A percentile compares a stretch with the other conserved stretches of the same genome.
phyloP scores from a whole-genome alignment of 2,329 filamentous ascomycete genomes.

The Clonostachys sp. region DNA sequence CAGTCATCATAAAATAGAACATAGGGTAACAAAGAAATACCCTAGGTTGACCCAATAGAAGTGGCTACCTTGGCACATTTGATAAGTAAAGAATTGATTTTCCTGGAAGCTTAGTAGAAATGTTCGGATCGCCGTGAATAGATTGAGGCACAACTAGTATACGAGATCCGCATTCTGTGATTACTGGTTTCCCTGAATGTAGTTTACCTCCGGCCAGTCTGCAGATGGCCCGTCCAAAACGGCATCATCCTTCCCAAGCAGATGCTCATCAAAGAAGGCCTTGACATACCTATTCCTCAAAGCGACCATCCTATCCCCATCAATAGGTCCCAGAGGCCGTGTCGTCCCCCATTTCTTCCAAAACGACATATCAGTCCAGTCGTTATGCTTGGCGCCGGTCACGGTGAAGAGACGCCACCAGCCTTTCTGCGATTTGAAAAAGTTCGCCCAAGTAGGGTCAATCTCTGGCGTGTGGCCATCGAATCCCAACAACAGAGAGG shows the following conservation, averaged over 20 bases:
- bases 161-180: too few relatives aligned
- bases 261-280: slow-evolving; percentile 6
- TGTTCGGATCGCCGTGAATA: too few relatives aligned
- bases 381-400: slow-evolving; percentile 2
- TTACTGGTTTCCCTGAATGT: background rate
- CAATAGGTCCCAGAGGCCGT: slow-evolving; percentile 1
- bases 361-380: slow-evolving; percentile 5
- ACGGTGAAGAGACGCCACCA: slow-evolving; percentile 7
- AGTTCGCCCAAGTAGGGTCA: slow-evolving; percentile 6
- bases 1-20: too few relatives aligned
- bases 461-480: slow-evolving; percentile 6
- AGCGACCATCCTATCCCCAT: slow-evolving; percentile 5
- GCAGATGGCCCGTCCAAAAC: slow-evolving; percentile 3
- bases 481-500: slow-evolving; percentile 12
- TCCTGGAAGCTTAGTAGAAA: too few relatives aligned
- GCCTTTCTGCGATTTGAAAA: slow-evolving; percentile 4
- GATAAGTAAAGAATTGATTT: too few relatives aligned
- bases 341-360: slow-evolving; percentile 7
- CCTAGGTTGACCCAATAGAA: too few relatives aligned
- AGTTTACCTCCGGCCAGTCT: slow-evolving; percentile 2
- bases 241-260: background rate
- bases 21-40: too few relatives aligned
- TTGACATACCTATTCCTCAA: slow-evolving; percentile 3
- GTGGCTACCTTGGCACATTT: too few relatives aligned
- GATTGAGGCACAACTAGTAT: too few relatives aligned